Conservation (phyloP, 805 yeast genomes). For the Zygotorulaspora danielsina region DNA sequence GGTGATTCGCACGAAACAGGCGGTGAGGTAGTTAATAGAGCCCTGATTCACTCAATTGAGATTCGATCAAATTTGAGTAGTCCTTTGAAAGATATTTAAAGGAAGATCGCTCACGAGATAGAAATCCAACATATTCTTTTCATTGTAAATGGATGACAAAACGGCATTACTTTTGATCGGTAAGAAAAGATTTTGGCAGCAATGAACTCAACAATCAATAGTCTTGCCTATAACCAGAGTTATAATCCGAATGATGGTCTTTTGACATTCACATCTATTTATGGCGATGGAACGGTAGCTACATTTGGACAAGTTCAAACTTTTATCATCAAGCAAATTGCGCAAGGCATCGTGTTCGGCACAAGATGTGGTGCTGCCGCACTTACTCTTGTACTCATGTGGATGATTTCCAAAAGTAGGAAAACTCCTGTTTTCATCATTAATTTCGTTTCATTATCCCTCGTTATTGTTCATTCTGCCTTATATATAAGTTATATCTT, state of each 20-base stretch:
- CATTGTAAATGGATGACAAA: no score
- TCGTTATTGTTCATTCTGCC: conserved; percentile 56
- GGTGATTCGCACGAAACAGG: conserved; percentile 25
- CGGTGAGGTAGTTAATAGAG: neutral
- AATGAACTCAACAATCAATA: conserved; percentile 7
- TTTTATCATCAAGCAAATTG: conserved; percentile 33
- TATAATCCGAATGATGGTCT: conserved; percentile 27
- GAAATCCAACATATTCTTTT: no score
- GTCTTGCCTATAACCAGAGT: conserved; percentile 20
- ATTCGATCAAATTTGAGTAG: no score
- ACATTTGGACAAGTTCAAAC: conserved; percentile 43
- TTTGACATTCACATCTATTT: conserved; percentile 42
- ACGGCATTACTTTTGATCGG: no score
- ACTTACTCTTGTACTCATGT: conserved; percentile 44
- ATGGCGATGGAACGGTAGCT: conserved; percentile 37
- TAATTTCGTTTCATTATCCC: conserved; percentile 56
- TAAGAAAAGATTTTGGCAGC: no score
- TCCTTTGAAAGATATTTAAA: no score
- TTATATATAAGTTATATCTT: conserved; percentile 52
- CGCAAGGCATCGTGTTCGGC: conserved; percentile 49
- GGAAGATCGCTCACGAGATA: no score
- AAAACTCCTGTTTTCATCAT: conserved; percentile 69
- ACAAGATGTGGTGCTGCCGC: conserved; percentile 54
- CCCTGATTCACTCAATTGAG: no score
- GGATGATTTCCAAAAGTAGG: conserved; percentile 48